A percentile compares a stretch with the other conserved stretches of the same genome.
These are phyloP conservation scores for Streptanthus diversifolius DNA, from an alignment of 345 rosid species.

Conservation along the genomic window DNA sequence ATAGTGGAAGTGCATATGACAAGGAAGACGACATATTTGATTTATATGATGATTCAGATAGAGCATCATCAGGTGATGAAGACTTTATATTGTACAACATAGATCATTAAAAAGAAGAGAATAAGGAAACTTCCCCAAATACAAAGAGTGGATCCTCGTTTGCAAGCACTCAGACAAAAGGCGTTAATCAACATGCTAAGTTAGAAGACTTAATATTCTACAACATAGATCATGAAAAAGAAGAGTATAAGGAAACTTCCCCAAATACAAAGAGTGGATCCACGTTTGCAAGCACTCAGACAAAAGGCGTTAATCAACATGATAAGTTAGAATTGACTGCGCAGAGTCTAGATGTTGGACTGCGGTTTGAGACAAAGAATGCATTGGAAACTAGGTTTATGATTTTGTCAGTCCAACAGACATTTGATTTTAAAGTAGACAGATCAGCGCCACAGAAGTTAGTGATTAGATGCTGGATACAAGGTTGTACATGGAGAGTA, in stretches of 20 bases:
- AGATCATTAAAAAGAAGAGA: neutral
- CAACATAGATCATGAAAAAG: neutral
- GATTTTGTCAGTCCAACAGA: neutral
- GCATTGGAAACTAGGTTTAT: neutral
- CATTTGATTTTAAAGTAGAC: neutral
- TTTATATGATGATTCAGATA: neutral
- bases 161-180: neutral
- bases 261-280: neutral
- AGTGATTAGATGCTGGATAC: neutral
- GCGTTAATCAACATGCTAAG: neutral
- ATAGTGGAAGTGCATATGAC: no score
- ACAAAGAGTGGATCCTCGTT: neutral
- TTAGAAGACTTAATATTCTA: neutral
- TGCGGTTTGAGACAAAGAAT: neutral
- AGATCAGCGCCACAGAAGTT: neutral
- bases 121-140: neutral
- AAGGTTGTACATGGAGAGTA: neutral
- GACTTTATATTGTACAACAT: neutral
- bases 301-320: neutral
- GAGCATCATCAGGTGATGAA: neutral
- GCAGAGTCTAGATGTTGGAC: neutral
- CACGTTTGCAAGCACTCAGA: neutral
- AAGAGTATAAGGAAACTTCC: neutral
- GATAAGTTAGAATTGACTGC: neutral
- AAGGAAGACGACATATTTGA: neutral